A percentile compares a stretch with the other conserved stretches of the same genome.
These are phyloP conservation scores for Talaromyces sp. DNA, from an alignment of 2,329 filamentous ascomycete species.

Conservation along the genomic window DNA sequence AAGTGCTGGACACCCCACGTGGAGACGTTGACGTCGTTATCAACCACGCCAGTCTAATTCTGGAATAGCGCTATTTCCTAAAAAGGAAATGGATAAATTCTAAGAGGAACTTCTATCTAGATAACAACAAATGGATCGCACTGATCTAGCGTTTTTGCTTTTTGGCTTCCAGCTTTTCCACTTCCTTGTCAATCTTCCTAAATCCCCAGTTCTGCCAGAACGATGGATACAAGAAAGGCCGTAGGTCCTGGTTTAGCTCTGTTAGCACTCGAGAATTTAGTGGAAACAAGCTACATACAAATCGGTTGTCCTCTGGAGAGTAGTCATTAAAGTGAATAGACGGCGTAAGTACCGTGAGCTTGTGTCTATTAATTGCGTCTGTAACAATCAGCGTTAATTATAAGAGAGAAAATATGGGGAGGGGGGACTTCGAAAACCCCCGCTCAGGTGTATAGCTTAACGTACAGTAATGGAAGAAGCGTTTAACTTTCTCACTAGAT, in stretches of 20 bases:
- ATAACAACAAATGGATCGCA: background rate
- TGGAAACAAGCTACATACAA: constrained; percentile 11
- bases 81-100: background rate
- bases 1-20: background rate
- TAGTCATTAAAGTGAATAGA: constrained; percentile 29
- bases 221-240: constrained; percentile 43
- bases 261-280: background rate
- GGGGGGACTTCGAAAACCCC: background rate
- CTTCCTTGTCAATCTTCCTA: constrained; percentile 38
- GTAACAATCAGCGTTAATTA: background rate
- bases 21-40: background rate
- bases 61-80: background rate
- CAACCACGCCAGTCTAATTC: background rate
- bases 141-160: background rate
- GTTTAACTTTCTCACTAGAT: constrained; percentile 32
- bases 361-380: constrained; percentile 12
- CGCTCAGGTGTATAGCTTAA: background rate
- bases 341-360: constrained; percentile 12
- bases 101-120: background rate
- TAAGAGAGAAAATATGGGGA: background rate
- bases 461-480: constrained; percentile 26
- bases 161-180: constrained; percentile 18
- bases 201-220: constrained; percentile 26
- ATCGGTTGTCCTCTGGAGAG: constrained; percentile 50
- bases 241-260: constrained; percentile 34